These are phyloP conservation scores for Dipteronia sinensis DNA, from an alignment of 345 rosid genomes.

Conservation along the genomic window DNA sequence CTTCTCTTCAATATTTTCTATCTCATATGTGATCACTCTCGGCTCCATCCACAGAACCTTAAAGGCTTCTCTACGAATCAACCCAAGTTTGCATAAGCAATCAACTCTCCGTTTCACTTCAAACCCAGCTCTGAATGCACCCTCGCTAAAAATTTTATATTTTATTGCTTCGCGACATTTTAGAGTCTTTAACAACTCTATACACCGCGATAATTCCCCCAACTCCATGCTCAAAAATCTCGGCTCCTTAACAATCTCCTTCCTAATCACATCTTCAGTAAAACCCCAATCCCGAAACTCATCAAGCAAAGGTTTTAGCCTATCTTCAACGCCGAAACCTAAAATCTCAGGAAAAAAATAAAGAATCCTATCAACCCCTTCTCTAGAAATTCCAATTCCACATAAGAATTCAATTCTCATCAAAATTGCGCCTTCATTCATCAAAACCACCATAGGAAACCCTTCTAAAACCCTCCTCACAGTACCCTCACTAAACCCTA, in stretches of 20 bases:
- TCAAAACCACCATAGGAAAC: constrained; percentile 50
- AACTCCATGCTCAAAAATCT: constrained; percentile 67
- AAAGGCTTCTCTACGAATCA: constrained; percentile 76
- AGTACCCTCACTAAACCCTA: constrained; percentile 60
- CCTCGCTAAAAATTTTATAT: constrained; percentile 47
- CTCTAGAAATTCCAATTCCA: constrained; percentile 41
- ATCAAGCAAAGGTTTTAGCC: constrained; percentile 58
- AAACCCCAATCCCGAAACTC: constrained; percentile 69
- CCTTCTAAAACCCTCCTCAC: constrained; percentile 49
- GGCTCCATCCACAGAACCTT: constrained; percentile 85
- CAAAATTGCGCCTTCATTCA: constrained; percentile 47
- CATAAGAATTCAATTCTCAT: constrained; percentile 53
- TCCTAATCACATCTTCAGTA: constrained; percentile 39
- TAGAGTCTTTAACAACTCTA: constrained; percentile 53
- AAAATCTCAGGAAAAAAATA: constrained; percentile 49
- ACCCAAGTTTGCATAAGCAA: constrained; percentile 70
- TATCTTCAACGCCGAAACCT: constrained; percentile 51
- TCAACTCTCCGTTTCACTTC: constrained; percentile 75
- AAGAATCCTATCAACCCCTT: constrained; percentile 52
- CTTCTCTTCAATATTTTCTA: constrained; percentile 71
- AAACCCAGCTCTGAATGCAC: constrained; percentile 67
- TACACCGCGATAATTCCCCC: constrained; percentile 73
- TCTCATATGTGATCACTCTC: constrained; percentile 56
- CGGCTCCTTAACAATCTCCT: constrained; percentile 67
- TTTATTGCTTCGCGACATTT: constrained; percentile 68